These are phyloP conservation scores for Suillus clintonianus DNA, from an alignment of 768 basidiomycete genomes.

Conservation along the genomic window DNA sequence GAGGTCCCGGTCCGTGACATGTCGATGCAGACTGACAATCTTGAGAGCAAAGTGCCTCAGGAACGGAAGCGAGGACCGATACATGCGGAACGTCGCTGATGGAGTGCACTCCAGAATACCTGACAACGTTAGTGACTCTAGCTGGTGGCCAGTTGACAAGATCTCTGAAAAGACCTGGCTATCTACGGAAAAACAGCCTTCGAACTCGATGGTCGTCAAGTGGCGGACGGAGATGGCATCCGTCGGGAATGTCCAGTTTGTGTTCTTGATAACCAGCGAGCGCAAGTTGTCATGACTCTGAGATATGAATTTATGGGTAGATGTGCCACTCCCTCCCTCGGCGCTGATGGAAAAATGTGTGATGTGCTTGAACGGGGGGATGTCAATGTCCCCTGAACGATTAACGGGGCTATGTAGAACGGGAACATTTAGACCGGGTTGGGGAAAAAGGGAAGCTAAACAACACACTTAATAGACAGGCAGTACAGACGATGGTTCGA, in stretches of 20 bases:
- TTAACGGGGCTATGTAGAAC: constrained; percentile 31
- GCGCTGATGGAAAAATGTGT: constrained; percentile 59
- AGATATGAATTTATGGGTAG: constrained; percentile 48
- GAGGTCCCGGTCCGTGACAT: constrained; percentile 56
- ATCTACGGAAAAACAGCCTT: constrained; percentile 53
- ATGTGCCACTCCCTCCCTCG: constrained; percentile 39
- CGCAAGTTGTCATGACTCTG: constrained; percentile 57
- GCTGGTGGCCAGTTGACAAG: constrained; percentile 59
- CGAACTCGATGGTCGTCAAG: constrained; percentile 63
- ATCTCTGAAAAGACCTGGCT: constrained; percentile 59
- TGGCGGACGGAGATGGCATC: constrained; percentile 58
- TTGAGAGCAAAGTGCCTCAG: constrained; percentile 65
- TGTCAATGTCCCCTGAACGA: constrained; percentile 44
- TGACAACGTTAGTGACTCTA: constrained; percentile 60
- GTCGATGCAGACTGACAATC: constrained; percentile 43
- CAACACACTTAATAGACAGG: constrained; percentile 51
- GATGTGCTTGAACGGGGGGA: constrained; percentile 55
- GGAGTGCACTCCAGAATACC: constrained; percentile 54
- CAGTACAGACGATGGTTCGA: constrained; percentile 54
- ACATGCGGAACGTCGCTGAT: constrained; percentile 51
- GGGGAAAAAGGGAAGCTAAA: constrained; percentile 9
- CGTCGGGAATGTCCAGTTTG: constrained; percentile 57
- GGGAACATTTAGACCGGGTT: not conserved
- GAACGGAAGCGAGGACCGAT: constrained; percentile 52
- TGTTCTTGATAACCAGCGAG: constrained; percentile 55